Base-by-base conservation (phyloP, 176 grass and related monocot genomes). In the Melocanna baccifera region DNA sequence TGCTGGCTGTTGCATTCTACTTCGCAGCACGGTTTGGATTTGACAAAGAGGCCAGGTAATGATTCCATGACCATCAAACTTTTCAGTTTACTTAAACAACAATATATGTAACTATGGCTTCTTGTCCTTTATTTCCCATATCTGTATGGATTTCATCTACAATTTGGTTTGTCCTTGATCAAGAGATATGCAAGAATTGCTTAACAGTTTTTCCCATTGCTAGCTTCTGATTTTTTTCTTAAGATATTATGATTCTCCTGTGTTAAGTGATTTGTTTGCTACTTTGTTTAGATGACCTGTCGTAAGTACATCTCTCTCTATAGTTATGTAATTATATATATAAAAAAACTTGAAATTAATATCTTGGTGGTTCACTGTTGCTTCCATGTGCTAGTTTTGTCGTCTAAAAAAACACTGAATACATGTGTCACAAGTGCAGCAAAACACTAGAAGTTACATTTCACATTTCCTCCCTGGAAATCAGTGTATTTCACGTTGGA, bases 21-120 rank as follows among this genome's bases (percentile, higher is more conserved):
- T 97, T 94, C 16, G 95, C 89, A 1, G 95, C 95, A 52, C 95
- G 95, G 41, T 97, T 97, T 86, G 92, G 92, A 47, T 97, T 97
- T 81, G 95, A 97, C 81, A 97, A 97, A 89, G 92, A 97, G 41
- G 43, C 95, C 36, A 97, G 95, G 95, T 97, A 88, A 91, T 47
- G 64, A 57, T 83, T 85, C 23, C 41, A 63, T 86, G 12, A 69
- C 26, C 41, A 84, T 87, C 20, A 22, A 75, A 75, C 43, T 64
- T 84, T 52, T 39, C 41, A 15, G 19, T 62, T 74, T 84, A 19
- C 50, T 84, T 78, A n/a, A 37, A 67, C 34, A 73, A 42, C 15
- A 84, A 64, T 74, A 19, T 59, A 7, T 78, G 2, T 42, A 67
- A 69, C n/a, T 83, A 41, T 36, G 13, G 20, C 32, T 73, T 79